phyloP scores from a whole-genome alignment of 164 flowering plant species.

The Nelumbo lutea region DNA sequence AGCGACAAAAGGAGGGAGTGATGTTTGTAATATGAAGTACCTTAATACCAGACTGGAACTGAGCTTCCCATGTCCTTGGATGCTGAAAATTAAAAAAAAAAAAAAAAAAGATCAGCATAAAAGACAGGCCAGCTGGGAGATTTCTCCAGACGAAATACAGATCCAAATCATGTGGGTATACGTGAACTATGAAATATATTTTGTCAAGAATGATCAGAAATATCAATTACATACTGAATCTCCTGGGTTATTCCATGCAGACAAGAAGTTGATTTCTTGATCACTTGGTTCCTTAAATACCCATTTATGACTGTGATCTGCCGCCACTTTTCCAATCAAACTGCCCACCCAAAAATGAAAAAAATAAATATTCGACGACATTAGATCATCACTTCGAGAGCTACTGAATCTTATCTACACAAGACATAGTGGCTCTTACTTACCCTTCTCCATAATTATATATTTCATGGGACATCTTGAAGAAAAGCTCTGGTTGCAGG shows the following conservation, averaged over 20 bases:
- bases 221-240: slow-evolving; percentile 55
- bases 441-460: slow-evolving; percentile 95
- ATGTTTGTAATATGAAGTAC: slow-evolving; percentile 25
- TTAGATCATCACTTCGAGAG: slow-evolving; percentile 2
- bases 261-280: slow-evolving; percentile 78
- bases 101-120: not conserved
- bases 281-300: slow-evolving; percentile 78
- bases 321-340: slow-evolving; percentile 93
- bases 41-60: slow-evolving; percentile 94
- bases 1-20: not conserved
- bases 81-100: slow-evolving; percentile 36
- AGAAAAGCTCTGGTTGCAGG: slow-evolving; percentile 84
- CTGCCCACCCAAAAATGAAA: slow-evolving; percentile 27
- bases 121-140: not conserved
- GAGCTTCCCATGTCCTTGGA: slow-evolving; percentile 99
- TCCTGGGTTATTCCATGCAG: slow-evolving; percentile 89
- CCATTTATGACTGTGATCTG: slow-evolving; percentile 95
- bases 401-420: not conserved
- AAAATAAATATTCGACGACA: not conserved
- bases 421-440: not conserved
- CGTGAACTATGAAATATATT: not conserved
- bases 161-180: not conserved
- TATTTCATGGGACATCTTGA: slow-evolving; percentile 98
- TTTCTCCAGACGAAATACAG: not conserved
- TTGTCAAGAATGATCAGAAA: not conserved